Percentiles rank a stretch among this genome's conserved stretches.
phyloP scores from a whole-genome alignment of 441 rosid species.

The Arabidopsis hybrid region DNA sequence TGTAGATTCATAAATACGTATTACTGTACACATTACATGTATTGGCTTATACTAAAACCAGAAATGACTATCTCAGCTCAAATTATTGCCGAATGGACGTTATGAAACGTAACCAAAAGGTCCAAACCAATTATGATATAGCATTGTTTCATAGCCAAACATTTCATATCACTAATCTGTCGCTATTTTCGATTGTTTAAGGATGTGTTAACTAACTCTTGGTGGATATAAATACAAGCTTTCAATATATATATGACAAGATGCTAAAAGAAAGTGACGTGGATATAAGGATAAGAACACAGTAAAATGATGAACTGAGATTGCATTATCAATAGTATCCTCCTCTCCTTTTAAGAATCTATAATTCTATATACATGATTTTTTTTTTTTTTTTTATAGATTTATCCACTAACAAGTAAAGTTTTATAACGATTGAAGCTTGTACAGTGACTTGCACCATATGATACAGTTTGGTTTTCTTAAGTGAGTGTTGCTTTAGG shows the following conservation, averaged over 20 bases:
- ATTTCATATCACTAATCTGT: slow-evolving; percentile 41
- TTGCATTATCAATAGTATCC: slow-evolving; percentile 42
- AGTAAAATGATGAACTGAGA: slow-evolving; percentile 40
- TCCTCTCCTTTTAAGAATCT: slow-evolving; percentile 24
- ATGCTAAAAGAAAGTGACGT: slow-evolving; percentile 35
- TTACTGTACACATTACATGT: no score
- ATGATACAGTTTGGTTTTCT: slow-evolving; percentile 21
- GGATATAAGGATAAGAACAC: slow-evolving; percentile 39
- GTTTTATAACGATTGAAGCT: slow-evolving; percentile 45
- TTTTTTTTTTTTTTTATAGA: slow-evolving; percentile 7
- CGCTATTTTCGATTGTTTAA: slow-evolving; percentile 49
- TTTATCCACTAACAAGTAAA: slow-evolving; percentile 39
- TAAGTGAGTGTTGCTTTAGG: slow-evolving; percentile 33
- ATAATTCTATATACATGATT: neutral
- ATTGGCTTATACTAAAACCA: no score
- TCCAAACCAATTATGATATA: slow-evolving; percentile 14
- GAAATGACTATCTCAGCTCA: neutral
- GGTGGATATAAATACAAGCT: slow-evolving; percentile 29
- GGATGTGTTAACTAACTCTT: slow-evolving; percentile 37
- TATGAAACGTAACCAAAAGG: slow-evolving; percentile 18
- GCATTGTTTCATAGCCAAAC: slow-evolving; percentile 35
- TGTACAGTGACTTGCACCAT: slow-evolving; percentile 49
- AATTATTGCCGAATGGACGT: neutral
- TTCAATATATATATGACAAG: slow-evolving; percentile 1
- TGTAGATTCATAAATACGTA: slow-evolving; percentile 1